Conservation (phyloP, 441 rosid species). For the Adansonia grandidieri region DNA sequence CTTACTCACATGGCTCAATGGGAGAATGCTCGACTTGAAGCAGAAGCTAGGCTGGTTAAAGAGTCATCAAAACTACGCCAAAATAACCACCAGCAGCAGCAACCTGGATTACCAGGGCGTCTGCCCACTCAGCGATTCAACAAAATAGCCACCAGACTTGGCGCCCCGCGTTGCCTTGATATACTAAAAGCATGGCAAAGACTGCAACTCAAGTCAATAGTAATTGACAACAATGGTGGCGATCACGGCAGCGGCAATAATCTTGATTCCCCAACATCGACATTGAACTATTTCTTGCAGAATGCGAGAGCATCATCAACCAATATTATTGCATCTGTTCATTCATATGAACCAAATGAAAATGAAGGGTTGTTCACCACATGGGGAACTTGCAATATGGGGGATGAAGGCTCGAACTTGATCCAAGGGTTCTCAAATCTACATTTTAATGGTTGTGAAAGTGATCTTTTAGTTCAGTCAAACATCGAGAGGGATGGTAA, state of each 20-base stretch:
- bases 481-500: neutral
- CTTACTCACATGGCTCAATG: slow-evolving; percentile 39
- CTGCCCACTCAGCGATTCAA: slow-evolving; percentile 17
- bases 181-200: slow-evolving; percentile 5
- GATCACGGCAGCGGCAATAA: neutral
- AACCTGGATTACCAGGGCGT: slow-evolving; percentile 22
- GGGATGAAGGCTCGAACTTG: neutral
- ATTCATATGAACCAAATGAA: neutral
- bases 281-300: too few relatives aligned
- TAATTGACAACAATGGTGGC: neutral
- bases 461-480: neutral
- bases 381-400: neutral
- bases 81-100: neutral
- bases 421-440: neutral
- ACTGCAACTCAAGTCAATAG: neutral
- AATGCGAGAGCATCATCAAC: neutral
- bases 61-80: neutral
- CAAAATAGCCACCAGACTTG: slow-evolving; percentile 14
- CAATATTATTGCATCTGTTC: neutral
- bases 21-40: slow-evolving; percentile 54
- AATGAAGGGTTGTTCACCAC: neutral
- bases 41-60: slow-evolving; percentile 44
- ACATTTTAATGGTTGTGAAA: neutral
- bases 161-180: too few relatives aligned
- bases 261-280: too few relatives aligned